Conservation (phyloP, 768 basidiomycete genomes). For the Heimioporus sp. region DNA sequence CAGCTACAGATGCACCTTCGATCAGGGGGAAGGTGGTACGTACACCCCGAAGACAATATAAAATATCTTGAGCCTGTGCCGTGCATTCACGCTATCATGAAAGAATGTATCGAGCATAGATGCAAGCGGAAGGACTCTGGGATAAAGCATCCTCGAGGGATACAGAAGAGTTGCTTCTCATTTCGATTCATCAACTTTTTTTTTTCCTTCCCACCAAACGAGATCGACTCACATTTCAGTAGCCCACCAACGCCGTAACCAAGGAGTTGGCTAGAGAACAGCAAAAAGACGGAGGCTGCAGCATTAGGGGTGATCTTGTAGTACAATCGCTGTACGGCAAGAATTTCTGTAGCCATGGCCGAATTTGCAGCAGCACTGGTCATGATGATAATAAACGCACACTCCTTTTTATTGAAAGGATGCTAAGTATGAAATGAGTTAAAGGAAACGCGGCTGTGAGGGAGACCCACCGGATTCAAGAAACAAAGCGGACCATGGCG, state of each 20-base stretch:
- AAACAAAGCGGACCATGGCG: conserved; percentile 42
- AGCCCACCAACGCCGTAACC: conserved; percentile 57
- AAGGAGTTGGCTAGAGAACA: conserved; percentile 34
- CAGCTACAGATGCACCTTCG: neutral
- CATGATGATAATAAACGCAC: conserved; percentile 58
- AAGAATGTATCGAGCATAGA: conserved; percentile 38
- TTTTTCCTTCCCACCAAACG: too few relatives aligned
- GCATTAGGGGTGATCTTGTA: conserved; percentile 52
- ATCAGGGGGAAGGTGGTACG: conserved; percentile 24
- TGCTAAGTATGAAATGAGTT: conserved; percentile 31
- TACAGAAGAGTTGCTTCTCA: conserved; percentile 36
- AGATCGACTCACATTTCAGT: conserved; percentile 39
- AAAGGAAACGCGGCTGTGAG: neutral
- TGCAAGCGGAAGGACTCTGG: conserved; percentile 26
- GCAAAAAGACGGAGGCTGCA: conserved; percentile 43
- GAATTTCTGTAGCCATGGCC: conserved; percentile 51
- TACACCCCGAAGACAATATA: conserved; percentile 26
- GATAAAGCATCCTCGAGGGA: conserved; percentile 43
- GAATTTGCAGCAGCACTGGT: conserved; percentile 53
- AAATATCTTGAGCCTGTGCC: conserved; percentile 37
- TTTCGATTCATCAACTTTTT: neutral
- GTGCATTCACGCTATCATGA: conserved; percentile 36
- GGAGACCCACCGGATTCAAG: conserved; percentile 45
- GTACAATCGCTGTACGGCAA: conserved; percentile 52
- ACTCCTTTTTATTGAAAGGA: conserved; percentile 60